Evolutionary conservation across 2,329 filamentous ascomycete genomes (phyloP), one percentile per base, ranked within the genome.

Genomic region (Diaporthe vexans): DNA sequence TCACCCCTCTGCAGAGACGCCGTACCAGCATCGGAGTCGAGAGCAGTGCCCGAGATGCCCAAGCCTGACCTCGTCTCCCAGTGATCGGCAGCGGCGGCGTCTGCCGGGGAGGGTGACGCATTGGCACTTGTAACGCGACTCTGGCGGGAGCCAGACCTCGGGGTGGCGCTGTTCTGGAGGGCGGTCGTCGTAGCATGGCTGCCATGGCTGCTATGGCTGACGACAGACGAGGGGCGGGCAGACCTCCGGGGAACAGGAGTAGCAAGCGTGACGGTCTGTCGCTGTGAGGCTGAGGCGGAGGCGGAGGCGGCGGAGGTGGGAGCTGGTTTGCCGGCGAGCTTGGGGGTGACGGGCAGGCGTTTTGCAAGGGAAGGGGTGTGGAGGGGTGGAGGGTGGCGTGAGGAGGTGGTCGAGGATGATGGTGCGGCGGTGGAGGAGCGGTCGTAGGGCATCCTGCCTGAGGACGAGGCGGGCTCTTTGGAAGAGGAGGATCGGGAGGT

Each of bases 141-240:
- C 81, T 91, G 94, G 76, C 95, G 89, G 65, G 91, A 87, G 11
- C 93, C 93, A 11, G 95, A 95, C 77, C 95, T 91, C 68, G 95
- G 94, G 4, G 95, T 97, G 80, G 95, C 86, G 81, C 94, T 95
- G 81, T 85, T 89, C 82, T 83, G 91, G 58, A 95, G 84, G 70
- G 68, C 73, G 29, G 75, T 78, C 80, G 78, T 70, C 67, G 71
- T 17, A 13, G 54, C 68, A 29, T 74, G 68, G 69, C 71, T 74
- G 33, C 65, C 35, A 61, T 61, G 58, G 58, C 58, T 61, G 58
- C 46, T 43, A 29, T 74, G 68, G 72, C 71, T 74, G 33, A 72
- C 35, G 21, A 76, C 46, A 7, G 79, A 77, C 29, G 78, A 78
- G 29, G 77, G 75, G 70, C 78, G 76, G 63, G 76, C 77, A 57